Evolutionary conservation across 805 yeast genomes (phyloP).

Genomic region (Candida silvatica): DNA sequence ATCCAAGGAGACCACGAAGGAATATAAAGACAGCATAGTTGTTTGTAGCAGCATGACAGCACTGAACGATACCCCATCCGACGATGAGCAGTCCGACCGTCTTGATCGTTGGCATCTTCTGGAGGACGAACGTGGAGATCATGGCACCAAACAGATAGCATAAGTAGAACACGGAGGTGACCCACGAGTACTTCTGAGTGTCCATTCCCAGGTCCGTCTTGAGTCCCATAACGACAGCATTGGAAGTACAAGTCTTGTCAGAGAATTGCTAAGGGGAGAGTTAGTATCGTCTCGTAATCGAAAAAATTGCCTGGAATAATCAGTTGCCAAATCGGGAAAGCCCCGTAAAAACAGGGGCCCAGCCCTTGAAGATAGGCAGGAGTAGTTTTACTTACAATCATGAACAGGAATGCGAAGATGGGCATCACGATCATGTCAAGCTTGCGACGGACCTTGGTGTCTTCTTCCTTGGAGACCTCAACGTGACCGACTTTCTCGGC

Average conservation of each 20-base stretch:
- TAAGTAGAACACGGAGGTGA: constrained; percentile 34
- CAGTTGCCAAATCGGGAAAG: too few relatives aligned
- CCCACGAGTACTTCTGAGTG: constrained; percentile 33
- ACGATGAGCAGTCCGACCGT: constrained; percentile 23
- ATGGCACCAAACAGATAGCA: constrained; percentile 38
- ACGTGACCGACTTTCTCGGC: not conserved
- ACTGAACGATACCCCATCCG: constrained; percentile 28
- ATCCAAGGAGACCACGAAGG: constrained; percentile 41
- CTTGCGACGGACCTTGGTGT: constrained; percentile 3
- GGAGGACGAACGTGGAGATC: constrained; percentile 36
- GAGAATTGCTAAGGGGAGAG: too few relatives aligned
- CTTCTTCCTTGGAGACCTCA: constrained; percentile 1
- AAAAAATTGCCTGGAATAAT: too few relatives aligned
- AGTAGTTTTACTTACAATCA: too few relatives aligned
- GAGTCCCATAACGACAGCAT: constrained; percentile 36
- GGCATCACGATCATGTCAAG: not conserved
- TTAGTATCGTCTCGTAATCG: too few relatives aligned
- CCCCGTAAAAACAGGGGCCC: too few relatives aligned
- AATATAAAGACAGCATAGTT: constrained; percentile 36
- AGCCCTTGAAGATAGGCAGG: too few relatives aligned
- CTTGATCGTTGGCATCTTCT: constrained; percentile 45
- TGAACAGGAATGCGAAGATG: not conserved
- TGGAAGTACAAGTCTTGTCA: constrained; percentile 35
- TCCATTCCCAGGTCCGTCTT: constrained; percentile 26
- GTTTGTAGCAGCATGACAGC: constrained; percentile 35